These are phyloP conservation scores for Colletotrichum plurivorum DNA, from an alignment of 2,329 filamentous ascomycete species.

Conservation along the genomic window DNA sequence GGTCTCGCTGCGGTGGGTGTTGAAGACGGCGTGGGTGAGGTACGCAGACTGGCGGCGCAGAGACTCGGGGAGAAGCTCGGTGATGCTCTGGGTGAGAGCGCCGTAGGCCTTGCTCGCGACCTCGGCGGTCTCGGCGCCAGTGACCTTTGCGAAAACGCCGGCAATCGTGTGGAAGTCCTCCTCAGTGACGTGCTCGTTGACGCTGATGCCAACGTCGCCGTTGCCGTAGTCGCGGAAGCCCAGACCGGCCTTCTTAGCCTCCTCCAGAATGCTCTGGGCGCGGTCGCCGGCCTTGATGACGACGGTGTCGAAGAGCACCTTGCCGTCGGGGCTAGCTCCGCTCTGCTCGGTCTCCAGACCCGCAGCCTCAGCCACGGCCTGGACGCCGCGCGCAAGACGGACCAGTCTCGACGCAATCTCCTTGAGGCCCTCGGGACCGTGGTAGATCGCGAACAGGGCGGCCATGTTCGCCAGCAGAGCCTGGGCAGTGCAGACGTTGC, in stretches of 20 bases:
- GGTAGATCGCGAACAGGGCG: constrained; percentile 94
- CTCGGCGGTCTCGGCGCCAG: constrained; percentile 52
- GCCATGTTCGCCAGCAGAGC: constrained; percentile 96
- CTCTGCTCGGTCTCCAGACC: constrained; percentile 75
- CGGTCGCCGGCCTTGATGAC: constrained; percentile 71
- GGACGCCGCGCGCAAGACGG: constrained; percentile 78
- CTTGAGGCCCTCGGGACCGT: constrained; percentile 87
- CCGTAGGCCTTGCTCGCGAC: constrained; percentile 56
- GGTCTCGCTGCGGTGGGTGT: constrained; percentile 94
- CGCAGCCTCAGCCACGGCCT: constrained; percentile 72
- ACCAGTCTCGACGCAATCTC: constrained; percentile 86
- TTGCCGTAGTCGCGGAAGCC: constrained; percentile 75
- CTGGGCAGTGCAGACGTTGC: constrained; percentile 97
- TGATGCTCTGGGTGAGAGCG: constrained; percentile 52
- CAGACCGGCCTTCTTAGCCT: constrained; percentile 65
- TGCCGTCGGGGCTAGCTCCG: constrained; percentile 68
- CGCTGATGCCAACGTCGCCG: constrained; percentile 77
- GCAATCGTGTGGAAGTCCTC: constrained; percentile 64
- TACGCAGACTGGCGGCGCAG: constrained; percentile 82
- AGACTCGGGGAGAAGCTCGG: constrained; percentile 63
- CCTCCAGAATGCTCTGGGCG: constrained; percentile 64
- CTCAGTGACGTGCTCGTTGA: constrained; percentile 77
- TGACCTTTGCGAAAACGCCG: constrained; percentile 47
- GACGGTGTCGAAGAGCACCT: constrained; percentile 84
- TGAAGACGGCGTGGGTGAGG: constrained; percentile 93